Evolutionary conservation across 2,329 filamentous ascomycete species (phyloP).

Genomic region (Xylariaceae sp.): DNA sequence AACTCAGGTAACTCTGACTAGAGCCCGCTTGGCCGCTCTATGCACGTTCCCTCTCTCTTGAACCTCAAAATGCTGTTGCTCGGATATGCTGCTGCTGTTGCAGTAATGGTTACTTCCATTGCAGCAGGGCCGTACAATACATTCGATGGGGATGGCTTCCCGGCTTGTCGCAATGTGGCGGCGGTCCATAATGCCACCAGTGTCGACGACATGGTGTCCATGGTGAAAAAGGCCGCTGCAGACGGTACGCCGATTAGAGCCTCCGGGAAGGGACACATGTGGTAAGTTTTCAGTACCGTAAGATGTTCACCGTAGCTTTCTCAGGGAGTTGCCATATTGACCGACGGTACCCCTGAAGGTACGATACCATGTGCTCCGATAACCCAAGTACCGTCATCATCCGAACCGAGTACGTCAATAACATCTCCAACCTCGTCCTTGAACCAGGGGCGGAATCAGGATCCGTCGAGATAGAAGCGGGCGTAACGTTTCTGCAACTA

Average conservation of each 20-base stretch:
- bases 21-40: neutral
- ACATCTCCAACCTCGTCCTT: slow-evolving; percentile 43
- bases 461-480: slow-evolving; percentile 46
- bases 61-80: slow-evolving; percentile 22
- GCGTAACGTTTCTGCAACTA: slow-evolving; percentile 50
- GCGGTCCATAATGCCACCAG: slow-evolving; percentile 42
- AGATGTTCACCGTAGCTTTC: neutral
- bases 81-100: slow-evolving; percentile 15
- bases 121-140: slow-evolving; percentile 42
- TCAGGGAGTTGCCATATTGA: neutral
- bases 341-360: slow-evolving; percentile 33
- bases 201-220: slow-evolving; percentile 40
- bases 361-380: slow-evolving; percentile 51
- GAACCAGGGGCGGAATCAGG: slow-evolving; percentile 36
- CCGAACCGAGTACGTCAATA: slow-evolving; percentile 42
- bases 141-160: slow-evolving; percentile 47
- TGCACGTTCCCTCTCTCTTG: neutral
- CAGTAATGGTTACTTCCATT: slow-evolving; percentile 14
- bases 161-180: slow-evolving; percentile 45
- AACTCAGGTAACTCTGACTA: neutral
- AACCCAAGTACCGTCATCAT: slow-evolving; percentile 45
- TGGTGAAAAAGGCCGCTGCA: slow-evolving; percentile 40
- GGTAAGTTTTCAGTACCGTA: slow-evolving; percentile 19
- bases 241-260: slow-evolving; percentile 42
- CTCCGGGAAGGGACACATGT: slow-evolving; percentile 47